These are phyloP conservation scores for Bauhinia variegata DNA, from an alignment of 306 rosid genomes.

Conservation along the genomic window DNA sequence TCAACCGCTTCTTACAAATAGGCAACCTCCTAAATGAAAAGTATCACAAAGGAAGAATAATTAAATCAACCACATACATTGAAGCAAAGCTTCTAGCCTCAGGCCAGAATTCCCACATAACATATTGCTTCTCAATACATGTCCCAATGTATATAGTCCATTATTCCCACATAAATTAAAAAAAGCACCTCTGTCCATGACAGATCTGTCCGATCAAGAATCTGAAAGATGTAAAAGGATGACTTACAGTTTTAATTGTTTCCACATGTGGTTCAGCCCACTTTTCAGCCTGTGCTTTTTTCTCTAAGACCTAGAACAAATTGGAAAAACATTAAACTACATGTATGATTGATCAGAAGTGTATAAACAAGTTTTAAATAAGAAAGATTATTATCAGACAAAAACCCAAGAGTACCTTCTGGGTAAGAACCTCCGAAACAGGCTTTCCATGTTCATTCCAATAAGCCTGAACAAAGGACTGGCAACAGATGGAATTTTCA, in stretches of 20 bases:
- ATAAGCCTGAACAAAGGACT: slow-evolving; percentile 56
- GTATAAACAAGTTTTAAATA: slow-evolving; percentile 1
- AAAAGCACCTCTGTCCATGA: slow-evolving; percentile 26
- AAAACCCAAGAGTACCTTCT: slow-evolving; percentile 62
- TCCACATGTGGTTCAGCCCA: slow-evolving; percentile 91
- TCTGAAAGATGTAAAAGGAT: slow-evolving; percentile 23
- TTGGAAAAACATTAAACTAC: slow-evolving; percentile 31
- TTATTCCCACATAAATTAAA: slow-evolving; percentile 2
- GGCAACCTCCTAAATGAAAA: slow-evolving; percentile 27
- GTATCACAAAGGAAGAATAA: slow-evolving; percentile 16
- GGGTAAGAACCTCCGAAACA: slow-evolving; percentile 53
- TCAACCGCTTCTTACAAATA: slow-evolving; percentile 19
- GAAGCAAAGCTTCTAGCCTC: slow-evolving; percentile 14
- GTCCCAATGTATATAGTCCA: not conserved
- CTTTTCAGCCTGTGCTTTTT: slow-evolving; percentile 73
- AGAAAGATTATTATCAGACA: slow-evolving; percentile 25
- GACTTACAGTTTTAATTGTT: slow-evolving; percentile 78
- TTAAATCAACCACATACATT: slow-evolving; percentile 25
- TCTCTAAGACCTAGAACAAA: slow-evolving; percentile 65
- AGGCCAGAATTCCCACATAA: slow-evolving; percentile 23
- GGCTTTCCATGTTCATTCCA: slow-evolving; percentile 91
- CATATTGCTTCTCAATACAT: not conserved
- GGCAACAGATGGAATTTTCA: slow-evolving; percentile 35
- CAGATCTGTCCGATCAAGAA: slow-evolving; percentile 28
- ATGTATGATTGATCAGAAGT: slow-evolving; percentile 14